A percentile compares a stretch with the other conserved stretches of the same genome.
Conservation (phyloP, 768 basidiomycete genomes). For the Cystofilobasidium bisporidii region DNA sequence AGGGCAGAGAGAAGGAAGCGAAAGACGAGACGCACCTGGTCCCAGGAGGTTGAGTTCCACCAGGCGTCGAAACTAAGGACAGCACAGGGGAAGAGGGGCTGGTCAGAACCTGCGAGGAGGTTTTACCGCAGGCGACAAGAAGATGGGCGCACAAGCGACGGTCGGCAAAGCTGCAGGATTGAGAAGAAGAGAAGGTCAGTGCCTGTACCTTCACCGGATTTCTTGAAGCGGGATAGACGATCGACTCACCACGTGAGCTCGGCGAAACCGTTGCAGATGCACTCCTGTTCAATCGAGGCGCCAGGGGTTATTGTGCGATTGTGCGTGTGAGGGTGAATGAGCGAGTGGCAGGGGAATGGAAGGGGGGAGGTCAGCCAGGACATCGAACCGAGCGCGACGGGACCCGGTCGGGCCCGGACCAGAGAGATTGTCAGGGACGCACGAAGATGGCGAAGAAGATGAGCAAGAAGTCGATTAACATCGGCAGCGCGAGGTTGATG, state of each 20-base stretch:
- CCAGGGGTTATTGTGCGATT: too few species aligned
- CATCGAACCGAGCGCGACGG: not conserved
- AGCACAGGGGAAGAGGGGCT: too few species aligned
- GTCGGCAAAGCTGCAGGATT: conserved; percentile 69
- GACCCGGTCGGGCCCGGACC: too few species aligned
- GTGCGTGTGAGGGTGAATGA: too few species aligned
- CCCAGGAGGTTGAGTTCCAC: conserved; percentile 92
- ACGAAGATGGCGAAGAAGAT: conserved; percentile 46
- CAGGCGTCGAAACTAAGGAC: not conserved
- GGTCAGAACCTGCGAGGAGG: too few species aligned
- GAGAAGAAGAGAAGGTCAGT: too few species aligned
- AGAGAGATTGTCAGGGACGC: not conserved
- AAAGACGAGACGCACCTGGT: too few species aligned
- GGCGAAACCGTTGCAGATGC: conserved; percentile 92
- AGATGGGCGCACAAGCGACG: conserved; percentile 43
- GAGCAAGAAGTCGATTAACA: conserved; percentile 49
- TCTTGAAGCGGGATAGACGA: conserved; percentile 13
- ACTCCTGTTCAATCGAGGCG: conserved; percentile 37
- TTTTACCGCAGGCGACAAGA: too few species aligned
- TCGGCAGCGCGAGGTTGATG: conserved; percentile 26
- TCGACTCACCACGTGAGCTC: conserved; percentile 70
- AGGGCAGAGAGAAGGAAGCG: too few species aligned
- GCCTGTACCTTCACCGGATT: too few species aligned
- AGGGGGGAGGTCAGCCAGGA: too few species aligned
- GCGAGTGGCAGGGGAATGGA: too few species aligned